Percentiles rank a stretch among this genome's conserved stretches.
These are phyloP conservation scores for Kodamaea fungicola DNA, from an alignment of 1,139 yeast species.

Conservation along the genomic window DNA sequence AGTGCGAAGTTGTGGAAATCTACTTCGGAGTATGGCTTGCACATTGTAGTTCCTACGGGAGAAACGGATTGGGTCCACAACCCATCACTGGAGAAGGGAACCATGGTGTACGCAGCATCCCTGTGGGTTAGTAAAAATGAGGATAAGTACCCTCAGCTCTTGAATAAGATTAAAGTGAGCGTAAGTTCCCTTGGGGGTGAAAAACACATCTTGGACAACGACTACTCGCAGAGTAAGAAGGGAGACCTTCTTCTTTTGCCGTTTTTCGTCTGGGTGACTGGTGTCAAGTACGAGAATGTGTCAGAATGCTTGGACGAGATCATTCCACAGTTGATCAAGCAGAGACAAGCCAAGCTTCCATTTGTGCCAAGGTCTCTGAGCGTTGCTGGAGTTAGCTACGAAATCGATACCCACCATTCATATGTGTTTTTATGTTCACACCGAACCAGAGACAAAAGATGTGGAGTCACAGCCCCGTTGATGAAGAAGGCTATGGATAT, in stretches of 20 bases:
- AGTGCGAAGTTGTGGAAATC: slow-evolving; percentile 61
- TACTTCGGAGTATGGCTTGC: slow-evolving; percentile 65
- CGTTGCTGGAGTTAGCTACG: slow-evolving; percentile 16
- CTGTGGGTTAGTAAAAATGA: slow-evolving; percentile 39
- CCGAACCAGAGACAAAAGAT: slow-evolving; percentile 82
- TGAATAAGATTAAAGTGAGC: slow-evolving; percentile 42
- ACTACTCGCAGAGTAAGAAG: slow-evolving; percentile 35
- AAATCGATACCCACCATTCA: slow-evolving; percentile 39
- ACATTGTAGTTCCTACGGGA: slow-evolving; percentile 78
- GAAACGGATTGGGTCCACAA: slow-evolving; percentile 81
- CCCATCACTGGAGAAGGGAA: slow-evolving; percentile 52
- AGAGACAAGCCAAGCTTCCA: slow-evolving; percentile 13
- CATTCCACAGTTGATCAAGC: slow-evolving; percentile 37
- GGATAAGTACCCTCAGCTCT: slow-evolving; percentile 15
- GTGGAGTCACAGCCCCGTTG: slow-evolving; percentile 94
- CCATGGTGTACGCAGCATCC: slow-evolving; percentile 50
- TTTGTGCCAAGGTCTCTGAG: background rate
- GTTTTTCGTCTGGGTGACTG: slow-evolving; percentile 67
- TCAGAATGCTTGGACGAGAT: slow-evolving; percentile 41
- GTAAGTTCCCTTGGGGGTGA: slow-evolving; percentile 47
- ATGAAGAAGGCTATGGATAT: slow-evolving; percentile 75
- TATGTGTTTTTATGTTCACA: slow-evolving; percentile 84
- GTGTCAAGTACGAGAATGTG: slow-evolving; percentile 46
- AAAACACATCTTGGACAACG: slow-evolving; percentile 37
- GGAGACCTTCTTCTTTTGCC: slow-evolving; percentile 72